phyloP scores from a whole-genome alignment of 2,329 filamentous ascomycete species.

The Pseudogymnoascus pannorum region DNA sequence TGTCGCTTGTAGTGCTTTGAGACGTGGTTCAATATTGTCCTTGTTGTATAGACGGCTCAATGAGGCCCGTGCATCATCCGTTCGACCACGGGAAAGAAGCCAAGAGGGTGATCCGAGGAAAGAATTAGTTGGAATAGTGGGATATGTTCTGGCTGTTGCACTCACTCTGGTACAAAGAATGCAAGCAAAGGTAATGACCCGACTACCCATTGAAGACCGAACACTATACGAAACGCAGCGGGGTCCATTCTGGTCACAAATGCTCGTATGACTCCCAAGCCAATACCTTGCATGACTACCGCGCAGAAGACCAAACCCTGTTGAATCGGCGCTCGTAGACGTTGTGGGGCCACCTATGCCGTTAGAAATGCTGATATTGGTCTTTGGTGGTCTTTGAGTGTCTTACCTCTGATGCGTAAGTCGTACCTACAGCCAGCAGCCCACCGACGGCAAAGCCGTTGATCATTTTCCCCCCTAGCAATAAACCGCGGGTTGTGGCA shows the following conservation, averaged over 20 bases:
- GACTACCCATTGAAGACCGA: conserved; percentile 19
- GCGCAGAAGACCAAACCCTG: conserved; percentile 17
- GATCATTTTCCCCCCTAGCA: conserved; percentile 18
- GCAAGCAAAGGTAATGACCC: background rate
- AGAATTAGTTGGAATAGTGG: background rate
- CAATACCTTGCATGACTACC: conserved; percentile 18
- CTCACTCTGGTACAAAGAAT: background rate
- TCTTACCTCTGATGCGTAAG: conserved; percentile 17
- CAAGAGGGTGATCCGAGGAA: conserved; percentile 16
- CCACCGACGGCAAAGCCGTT: conserved; percentile 18
- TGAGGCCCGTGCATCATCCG: conserved; percentile 11
- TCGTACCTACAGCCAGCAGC: conserved; percentile 15
- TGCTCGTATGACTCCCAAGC: conserved; percentile 16
- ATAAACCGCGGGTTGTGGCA: conserved; percentile 13
- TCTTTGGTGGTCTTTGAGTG: conserved; percentile 14
- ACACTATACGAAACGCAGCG: conserved; percentile 16
- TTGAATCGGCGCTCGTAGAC: conserved; percentile 18
- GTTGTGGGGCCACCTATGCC: conserved; percentile 16
- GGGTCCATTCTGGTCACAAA: conserved; percentile 15
- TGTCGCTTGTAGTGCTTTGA: conserved; percentile 15
- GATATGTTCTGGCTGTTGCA: background rate
- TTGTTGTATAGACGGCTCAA: conserved; percentile 15
- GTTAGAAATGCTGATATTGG: background rate
- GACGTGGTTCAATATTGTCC: conserved; percentile 14
- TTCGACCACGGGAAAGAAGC: conserved; percentile 12